Base-by-base conservation (phyloP, 139 green algal species). In the Chlamydomonas sphaeroides region DNA sequence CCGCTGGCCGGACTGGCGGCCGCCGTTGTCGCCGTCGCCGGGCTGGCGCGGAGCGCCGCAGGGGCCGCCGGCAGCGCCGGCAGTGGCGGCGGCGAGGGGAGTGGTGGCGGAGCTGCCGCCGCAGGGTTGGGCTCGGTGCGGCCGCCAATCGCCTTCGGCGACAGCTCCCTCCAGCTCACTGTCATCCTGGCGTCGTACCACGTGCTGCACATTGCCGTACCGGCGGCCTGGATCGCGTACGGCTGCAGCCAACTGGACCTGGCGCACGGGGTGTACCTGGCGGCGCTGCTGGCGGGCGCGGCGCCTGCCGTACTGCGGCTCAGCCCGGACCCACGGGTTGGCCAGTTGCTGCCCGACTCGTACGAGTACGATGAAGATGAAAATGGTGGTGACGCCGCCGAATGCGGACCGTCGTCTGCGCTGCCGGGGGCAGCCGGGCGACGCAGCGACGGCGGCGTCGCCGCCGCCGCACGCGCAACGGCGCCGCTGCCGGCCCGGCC, bases 211-310 rank as follows among this genome's bases (percentile, higher is more conserved):
- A 42, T 73, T 32, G 7, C 65, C 32, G 80, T 78, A 10, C 81
- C 71, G n/a, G 21, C 35, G 30, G 62, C 61, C 14, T 86, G 71
- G 65, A 39, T 82, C 28, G 42, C 75, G 25, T 30, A 81, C 18
- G 70, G 59, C 15, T 57, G 68, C 8, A 63, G 48, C 35, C 57
- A 56, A 1, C 38, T 80, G 30, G 81, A 86, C 39, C 33, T 86
- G 28, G 63, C 82, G 71, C 81, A 86, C 71, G 81, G 51, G 20
- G 49, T 36, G 42, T 86, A 86, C 81, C 45, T 86, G 36, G 23
- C 69, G 2, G 68, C 49, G 36, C 18, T 62, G 15, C 53, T 79
- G 57, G 14, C 57, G n/a, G 65, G 67, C 79, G 56, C 68, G 39
- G 63, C 45, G 28, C 1, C 18, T 28, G 67, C 68, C 26, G 79